Percentiles rank a stretch among this genome's conserved stretches.
Evolutionary conservation across 257 asterid genomes (phyloP).

Genomic region (Fraxinus quadrangulata): DNA sequence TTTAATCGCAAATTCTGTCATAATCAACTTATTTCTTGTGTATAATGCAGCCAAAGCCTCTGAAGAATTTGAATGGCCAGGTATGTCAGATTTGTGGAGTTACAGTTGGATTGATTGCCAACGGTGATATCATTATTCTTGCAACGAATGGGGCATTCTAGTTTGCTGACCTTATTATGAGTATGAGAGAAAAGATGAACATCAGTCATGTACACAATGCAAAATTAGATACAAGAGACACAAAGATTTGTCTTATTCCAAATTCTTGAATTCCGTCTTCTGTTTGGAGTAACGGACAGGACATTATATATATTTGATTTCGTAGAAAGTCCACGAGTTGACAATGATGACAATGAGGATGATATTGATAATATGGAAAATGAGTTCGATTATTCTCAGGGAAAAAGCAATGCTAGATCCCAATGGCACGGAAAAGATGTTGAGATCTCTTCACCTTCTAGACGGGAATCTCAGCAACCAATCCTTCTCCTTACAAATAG

Average conservation of each 20-base stretch:
- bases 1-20: neutral
- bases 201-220: slow-evolving; percentile 71
- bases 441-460: slow-evolving; percentile 78
- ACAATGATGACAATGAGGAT: slow-evolving; percentile 76
- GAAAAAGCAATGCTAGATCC: slow-evolving; percentile 60
- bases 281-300: neutral
- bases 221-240: slow-evolving; percentile 76
- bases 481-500: slow-evolving; percentile 87
- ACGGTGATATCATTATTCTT: slow-evolving; percentile 64
- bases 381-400: slow-evolving; percentile 63
- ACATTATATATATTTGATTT: neutral
- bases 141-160: slow-evolving; percentile 79
- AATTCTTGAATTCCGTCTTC: neutral
- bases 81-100: slow-evolving; percentile 77
- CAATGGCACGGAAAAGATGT: slow-evolving; percentile 79
- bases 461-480: slow-evolving; percentile 78
- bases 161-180: slow-evolving; percentile 82
- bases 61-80: slow-evolving; percentile 59
- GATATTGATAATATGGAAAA: slow-evolving; percentile 62
- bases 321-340: slow-evolving; percentile 66
- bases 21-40: neutral
- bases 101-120: slow-evolving; percentile 54
- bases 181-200: slow-evolving; percentile 74
- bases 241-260: slow-evolving; percentile 42
- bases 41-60: slow-evolving; percentile 61